These are phyloP conservation scores for Candida chauliodis DNA, from an alignment of 805 yeast species.

Conservation along the genomic window DNA sequence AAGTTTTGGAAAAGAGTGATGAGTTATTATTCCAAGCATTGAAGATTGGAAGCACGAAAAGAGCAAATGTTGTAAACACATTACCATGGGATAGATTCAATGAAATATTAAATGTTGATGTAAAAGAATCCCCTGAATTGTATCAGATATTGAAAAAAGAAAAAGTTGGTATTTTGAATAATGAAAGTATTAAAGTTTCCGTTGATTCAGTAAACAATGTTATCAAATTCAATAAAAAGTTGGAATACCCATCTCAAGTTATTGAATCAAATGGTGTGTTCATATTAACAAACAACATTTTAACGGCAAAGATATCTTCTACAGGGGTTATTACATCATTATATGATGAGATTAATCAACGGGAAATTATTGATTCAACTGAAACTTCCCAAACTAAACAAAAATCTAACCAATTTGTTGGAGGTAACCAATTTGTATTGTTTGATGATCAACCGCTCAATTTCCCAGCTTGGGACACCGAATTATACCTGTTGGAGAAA, in stretches of 20 bases:
- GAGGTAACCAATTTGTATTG: conserved; percentile 78
- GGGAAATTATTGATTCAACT: conserved; percentile 65
- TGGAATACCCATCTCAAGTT: conserved; percentile 47
- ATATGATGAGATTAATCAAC: conserved; percentile 48
- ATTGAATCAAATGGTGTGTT: conserved; percentile 38
- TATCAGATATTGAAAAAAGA: conserved; percentile 12
- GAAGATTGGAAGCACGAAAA: conserved; percentile 35
- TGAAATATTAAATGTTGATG: conserved; percentile 40
- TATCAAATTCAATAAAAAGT: conserved; percentile 14
- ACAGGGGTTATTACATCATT: conserved; percentile 61
- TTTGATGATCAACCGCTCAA: conserved; percentile 88
- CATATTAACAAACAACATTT: conserved; percentile 56
- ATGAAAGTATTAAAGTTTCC: conserved; percentile 17
- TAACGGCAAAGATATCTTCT: conserved; percentile 51
- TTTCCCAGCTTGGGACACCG: conserved; percentile 98
- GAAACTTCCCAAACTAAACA: conserved; percentile 45
- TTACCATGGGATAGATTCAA: conserved; percentile 58
- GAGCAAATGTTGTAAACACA: conserved; percentile 40
- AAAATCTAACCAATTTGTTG: conserved; percentile 25
- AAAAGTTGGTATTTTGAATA: conserved; percentile 10
- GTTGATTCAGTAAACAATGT: conserved; percentile 18
- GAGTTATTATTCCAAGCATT: conserved; percentile 51
- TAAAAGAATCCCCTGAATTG: conserved; percentile 14
- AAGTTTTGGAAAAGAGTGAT: conserved; percentile 52
- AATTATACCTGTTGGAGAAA: conserved; percentile 77